Evolutionary conservation across 768 basidiomycete genomes (phyloP).

Genomic region (Leccinum obscurum): DNA sequence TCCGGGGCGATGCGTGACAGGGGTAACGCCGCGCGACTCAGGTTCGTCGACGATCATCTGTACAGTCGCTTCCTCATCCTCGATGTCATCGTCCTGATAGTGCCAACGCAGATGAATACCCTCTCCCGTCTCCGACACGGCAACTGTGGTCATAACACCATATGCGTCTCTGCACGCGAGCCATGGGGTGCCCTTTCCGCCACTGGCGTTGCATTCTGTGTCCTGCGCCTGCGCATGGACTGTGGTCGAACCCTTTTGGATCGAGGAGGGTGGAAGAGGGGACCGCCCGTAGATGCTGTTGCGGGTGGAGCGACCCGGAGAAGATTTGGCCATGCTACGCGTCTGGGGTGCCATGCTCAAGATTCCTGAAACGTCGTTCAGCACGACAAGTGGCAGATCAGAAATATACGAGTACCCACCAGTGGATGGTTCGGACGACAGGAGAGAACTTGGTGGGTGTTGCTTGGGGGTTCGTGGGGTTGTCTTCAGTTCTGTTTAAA

Average conservation of each 20-base stretch:
- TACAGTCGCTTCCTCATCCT: slow-evolving; percentile 5
- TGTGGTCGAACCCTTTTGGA: slow-evolving; percentile 7
- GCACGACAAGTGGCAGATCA: background rate
- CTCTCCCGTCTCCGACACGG: slow-evolving; percentile 25
- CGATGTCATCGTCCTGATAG: slow-evolving; percentile 11
- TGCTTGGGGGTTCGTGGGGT: background rate
- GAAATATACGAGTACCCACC: slow-evolving; percentile 4
- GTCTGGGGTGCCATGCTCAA: slow-evolving; percentile 30
- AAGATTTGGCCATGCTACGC: slow-evolving; percentile 17
- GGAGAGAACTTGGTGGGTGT: background rate
- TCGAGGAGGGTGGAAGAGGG: slow-evolving; percentile 5
- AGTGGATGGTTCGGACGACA: background rate
- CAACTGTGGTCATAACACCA: slow-evolving; percentile 11
- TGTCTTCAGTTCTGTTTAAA: slow-evolving; percentile 21
- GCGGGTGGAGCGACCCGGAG: slow-evolving; percentile 21
- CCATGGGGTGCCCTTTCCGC: slow-evolving; percentile 9
- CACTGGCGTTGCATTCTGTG: background rate
- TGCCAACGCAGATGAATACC: slow-evolving; percentile 24
- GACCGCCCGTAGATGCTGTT: slow-evolving; percentile 27
- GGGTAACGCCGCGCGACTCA: slow-evolving; percentile 16
- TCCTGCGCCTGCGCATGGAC: background rate
- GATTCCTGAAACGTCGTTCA: background rate
- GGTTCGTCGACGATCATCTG: slow-evolving; percentile 17
- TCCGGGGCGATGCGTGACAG: background rate
- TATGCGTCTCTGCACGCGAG: slow-evolving; percentile 22